A percentile compares a stretch with the other conserved stretches of the same genome.
These are phyloP conservation scores for Ilyonectria destructans DNA, from an alignment of 2,329 filamentous ascomycete species.

Conservation along the genomic window DNA sequence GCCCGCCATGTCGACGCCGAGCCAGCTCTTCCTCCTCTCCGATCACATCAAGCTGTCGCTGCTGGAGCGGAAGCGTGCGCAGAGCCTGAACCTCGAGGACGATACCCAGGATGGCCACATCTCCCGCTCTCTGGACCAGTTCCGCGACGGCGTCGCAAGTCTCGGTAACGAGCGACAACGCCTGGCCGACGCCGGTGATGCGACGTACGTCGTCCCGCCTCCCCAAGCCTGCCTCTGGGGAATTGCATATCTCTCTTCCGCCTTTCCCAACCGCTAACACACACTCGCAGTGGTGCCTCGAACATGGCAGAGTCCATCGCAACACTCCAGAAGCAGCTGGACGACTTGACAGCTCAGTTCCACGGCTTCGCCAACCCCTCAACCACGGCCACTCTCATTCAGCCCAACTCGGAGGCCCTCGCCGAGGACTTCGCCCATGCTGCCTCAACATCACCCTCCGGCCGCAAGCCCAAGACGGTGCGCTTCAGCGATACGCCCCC, in stretches of 20 bases:
- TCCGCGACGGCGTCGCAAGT: constrained; percentile 83
- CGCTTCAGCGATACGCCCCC: constrained; percentile 83
- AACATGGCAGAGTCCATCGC: constrained; percentile 76
- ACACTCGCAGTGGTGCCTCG: constrained; percentile 60
- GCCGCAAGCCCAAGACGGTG: constrained; percentile 78
- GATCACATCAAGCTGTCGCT: constrained; percentile 98
- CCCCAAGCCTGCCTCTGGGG: constrained; percentile 4
- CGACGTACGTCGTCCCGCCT: constrained; percentile 64
- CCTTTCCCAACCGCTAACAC: neutral
- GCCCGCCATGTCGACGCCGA: constrained; percentile 64
- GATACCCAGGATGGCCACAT: constrained; percentile 92
- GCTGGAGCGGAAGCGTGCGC: constrained; percentile 90
- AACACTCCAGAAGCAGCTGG: constrained; percentile 81
- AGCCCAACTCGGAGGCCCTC: constrained; percentile 77
- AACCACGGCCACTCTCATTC: constrained; percentile 67
- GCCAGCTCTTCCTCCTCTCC: constrained; percentile 91
- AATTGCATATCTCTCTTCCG: neutral
- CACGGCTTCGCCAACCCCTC: constrained; percentile 73
- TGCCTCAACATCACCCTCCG: constrained; percentile 57
- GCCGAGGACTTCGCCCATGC: constrained; percentile 77
- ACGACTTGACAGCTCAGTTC: constrained; percentile 86
- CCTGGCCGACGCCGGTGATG: constrained; percentile 76
- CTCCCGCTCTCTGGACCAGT: constrained; percentile 87
- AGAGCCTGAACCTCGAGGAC: constrained; percentile 83
- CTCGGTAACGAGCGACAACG: constrained; percentile 77